Percentiles rank a stretch among this genome's conserved stretches.
Conservation (phyloP, 1,284 basidiomycete genomes). For the Trichosporon sp. region DNA sequence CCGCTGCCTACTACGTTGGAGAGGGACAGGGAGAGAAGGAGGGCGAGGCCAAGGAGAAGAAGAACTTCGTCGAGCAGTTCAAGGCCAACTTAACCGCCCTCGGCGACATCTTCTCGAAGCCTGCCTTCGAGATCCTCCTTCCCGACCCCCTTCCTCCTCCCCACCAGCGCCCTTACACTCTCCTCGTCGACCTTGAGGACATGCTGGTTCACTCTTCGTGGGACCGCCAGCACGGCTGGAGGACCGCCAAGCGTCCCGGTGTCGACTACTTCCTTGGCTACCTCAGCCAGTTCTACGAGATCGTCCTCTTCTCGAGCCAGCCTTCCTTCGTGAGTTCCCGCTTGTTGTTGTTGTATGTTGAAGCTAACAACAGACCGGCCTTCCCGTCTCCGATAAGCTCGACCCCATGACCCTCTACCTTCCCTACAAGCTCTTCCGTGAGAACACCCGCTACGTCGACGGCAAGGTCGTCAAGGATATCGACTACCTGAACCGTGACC, state of each 20-base stretch:
- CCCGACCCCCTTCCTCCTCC: slow-evolving; percentile 81
- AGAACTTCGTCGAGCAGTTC: slow-evolving; percentile 51
- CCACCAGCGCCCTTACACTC: slow-evolving; percentile 84
- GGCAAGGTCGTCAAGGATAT: slow-evolving; percentile 84
- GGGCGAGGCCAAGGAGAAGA: slow-evolving; percentile 10
- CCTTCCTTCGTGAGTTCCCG: slow-evolving; percentile 69
- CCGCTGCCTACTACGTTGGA: slow-evolving; percentile 58
- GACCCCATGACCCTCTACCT: slow-evolving; percentile 90
- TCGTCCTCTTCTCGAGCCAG: slow-evolving; percentile 92
- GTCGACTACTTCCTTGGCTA: slow-evolving; percentile 97
- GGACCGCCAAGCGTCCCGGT: slow-evolving; percentile 89
- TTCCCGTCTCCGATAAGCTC: slow-evolving; percentile 86
- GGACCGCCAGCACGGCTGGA: slow-evolving; percentile 86
- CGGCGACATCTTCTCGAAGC: slow-evolving; percentile 69
- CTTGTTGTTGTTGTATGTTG: background rate
- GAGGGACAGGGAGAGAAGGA: slow-evolving; percentile 51
- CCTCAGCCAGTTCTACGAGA: slow-evolving; percentile 94
- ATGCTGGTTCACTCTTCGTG: slow-evolving; percentile 85
- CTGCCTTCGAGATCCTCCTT: slow-evolving; percentile 84
- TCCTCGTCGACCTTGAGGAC: slow-evolving; percentile 88
- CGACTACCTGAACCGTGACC: slow-evolving; percentile 86
- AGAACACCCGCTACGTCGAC: slow-evolving; percentile 73
- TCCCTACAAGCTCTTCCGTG: slow-evolving; percentile 83
- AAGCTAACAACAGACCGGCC: slow-evolving; percentile 64
- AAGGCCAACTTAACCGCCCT: slow-evolving; percentile 34